Evolutionary conservation across 2,329 filamentous ascomycete genomes (phyloP).

Genomic region (Xylaria polymorpha): DNA sequence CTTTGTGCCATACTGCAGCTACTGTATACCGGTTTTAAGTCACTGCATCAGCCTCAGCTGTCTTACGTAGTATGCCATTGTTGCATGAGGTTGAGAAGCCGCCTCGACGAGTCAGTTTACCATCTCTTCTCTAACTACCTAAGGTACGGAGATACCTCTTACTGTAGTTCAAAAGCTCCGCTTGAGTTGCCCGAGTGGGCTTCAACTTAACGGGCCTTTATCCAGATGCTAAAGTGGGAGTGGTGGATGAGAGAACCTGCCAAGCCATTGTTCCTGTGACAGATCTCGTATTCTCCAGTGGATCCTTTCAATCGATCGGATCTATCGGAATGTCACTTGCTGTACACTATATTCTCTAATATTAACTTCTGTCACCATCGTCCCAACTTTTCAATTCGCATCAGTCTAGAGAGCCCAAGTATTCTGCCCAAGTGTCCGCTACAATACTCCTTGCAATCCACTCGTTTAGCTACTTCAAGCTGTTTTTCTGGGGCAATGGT

Average conservation of each 20-base stretch:
- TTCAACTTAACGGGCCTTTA: neutral
- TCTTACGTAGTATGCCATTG: constrained; percentile 20
- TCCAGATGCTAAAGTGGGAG: neutral
- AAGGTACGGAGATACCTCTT: too few species aligned
- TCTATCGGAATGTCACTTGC: constrained; percentile 14
- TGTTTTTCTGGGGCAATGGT: neutral
- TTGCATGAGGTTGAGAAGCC: constrained; percentile 4
- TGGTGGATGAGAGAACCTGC: constrained; percentile 1
- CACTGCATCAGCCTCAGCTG: constrained; percentile 25
- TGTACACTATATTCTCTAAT: neutral
- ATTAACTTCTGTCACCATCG: neutral
- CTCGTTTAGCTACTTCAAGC: neutral
- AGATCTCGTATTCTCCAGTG: constrained; percentile 9
- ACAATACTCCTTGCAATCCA: neutral
- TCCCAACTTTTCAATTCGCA: neutral
- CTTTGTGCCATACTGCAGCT: neutral
- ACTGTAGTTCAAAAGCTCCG: neutral
- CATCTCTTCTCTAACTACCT: neutral
- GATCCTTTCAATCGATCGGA: constrained; percentile 26
- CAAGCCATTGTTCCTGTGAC: constrained; percentile 9
- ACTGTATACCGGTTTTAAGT: neutral
- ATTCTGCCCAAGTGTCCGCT: too few species aligned
- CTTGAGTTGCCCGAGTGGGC: constrained; percentile 1
- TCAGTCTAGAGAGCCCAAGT: neutral
- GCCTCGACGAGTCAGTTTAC: constrained; percentile 9